A percentile compares a stretch with the other conserved stretches of the same genome.
Evolutionary conservation across 2,329 filamentous ascomycete species (phyloP).

Genomic region (Ascochyta lentis): DNA sequence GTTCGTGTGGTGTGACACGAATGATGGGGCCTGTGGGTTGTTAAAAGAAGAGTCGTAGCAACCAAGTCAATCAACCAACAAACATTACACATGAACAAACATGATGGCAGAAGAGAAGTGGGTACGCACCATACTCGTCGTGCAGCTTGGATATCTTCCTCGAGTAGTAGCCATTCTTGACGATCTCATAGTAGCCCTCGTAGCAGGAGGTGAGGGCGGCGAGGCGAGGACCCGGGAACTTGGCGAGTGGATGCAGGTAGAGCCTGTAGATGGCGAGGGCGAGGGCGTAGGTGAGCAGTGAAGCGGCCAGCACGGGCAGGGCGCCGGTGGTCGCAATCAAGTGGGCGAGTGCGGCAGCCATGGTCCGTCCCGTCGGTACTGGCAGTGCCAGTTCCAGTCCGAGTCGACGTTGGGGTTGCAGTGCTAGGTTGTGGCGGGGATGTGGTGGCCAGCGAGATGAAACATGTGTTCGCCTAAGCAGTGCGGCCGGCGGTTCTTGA

Average conservation of each 20-base stretch:
- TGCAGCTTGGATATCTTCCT: slow-evolving; percentile 40
- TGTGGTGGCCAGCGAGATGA: slow-evolving; percentile 10
- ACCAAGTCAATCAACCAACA: neutral
- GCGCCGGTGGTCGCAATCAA: slow-evolving; percentile 15
- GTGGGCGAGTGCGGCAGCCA: slow-evolving; percentile 10
- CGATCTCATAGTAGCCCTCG: slow-evolving; percentile 46
- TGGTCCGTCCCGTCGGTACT: slow-evolving; percentile 1
- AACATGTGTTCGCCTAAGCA: slow-evolving; percentile 8
- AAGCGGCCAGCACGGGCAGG: slow-evolving; percentile 17
- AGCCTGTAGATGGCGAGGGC: slow-evolving; percentile 47
- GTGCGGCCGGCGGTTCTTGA: neutral
- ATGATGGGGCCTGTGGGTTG: slow-evolving; percentile 48
- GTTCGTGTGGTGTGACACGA: slow-evolving; percentile 52
- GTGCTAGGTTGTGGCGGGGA: slow-evolving; percentile 3
- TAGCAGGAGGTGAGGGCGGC: slow-evolving; percentile 44
- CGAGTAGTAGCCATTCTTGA: slow-evolving; percentile 41
- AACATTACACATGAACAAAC: neutral
- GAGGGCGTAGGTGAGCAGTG: slow-evolving; percentile 24
- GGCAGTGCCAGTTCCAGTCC: neutral
- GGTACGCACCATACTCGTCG: slow-evolving; percentile 38
- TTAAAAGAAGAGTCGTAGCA: too few species aligned
- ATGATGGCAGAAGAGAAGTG: neutral
- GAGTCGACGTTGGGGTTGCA: too few species aligned
- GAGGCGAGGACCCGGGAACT: slow-evolving; percentile 53
- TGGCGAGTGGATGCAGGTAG: slow-evolving; percentile 54